Percentiles rank a stretch among this genome's conserved stretches.
These are phyloP conservation scores for Euphorbia peplus DNA, from an alignment of 345 rosid species.

Conservation along the genomic window DNA sequence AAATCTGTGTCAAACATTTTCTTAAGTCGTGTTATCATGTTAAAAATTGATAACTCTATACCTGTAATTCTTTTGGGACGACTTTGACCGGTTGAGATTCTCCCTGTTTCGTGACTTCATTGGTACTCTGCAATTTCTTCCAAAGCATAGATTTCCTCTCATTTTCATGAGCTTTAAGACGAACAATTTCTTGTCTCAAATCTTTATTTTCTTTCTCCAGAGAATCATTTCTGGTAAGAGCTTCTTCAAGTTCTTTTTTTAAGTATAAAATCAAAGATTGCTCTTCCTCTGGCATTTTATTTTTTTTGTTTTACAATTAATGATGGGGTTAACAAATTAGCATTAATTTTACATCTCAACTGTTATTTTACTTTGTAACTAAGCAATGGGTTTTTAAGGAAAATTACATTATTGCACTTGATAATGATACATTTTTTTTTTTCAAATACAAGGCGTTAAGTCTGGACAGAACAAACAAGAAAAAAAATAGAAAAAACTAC, in stretches of 20 bases:
- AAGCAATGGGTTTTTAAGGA: constrained; percentile 32
- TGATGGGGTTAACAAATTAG: constrained; percentile 8
- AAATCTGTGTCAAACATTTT: no score
- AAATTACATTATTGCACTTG: constrained; percentile 23
- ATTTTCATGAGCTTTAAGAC: constrained; percentile 71
- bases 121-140: constrained; percentile 79
- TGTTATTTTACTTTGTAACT: constrained; percentile 27
- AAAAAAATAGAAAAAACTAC: no score
- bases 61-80: no score
- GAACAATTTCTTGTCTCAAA: constrained; percentile 59
- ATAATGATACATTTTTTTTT: constrained; percentile 12
- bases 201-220: constrained; percentile 79
- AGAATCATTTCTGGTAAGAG: constrained; percentile 43
- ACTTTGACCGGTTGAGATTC: constrained; percentile 44
- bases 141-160: constrained; percentile 83
- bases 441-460: no score
- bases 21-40: no score
- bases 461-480: no score
- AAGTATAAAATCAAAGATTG: constrained; percentile 49
- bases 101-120: constrained; percentile 35
- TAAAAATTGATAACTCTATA: no score
- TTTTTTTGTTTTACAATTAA: background rate
- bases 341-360: constrained; percentile 16
- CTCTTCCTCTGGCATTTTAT: constrained; percentile 26
- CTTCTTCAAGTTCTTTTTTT: constrained; percentile 65